Conservation (phyloP, 1,139 yeast genomes). For the Candida freyschussii region DNA sequence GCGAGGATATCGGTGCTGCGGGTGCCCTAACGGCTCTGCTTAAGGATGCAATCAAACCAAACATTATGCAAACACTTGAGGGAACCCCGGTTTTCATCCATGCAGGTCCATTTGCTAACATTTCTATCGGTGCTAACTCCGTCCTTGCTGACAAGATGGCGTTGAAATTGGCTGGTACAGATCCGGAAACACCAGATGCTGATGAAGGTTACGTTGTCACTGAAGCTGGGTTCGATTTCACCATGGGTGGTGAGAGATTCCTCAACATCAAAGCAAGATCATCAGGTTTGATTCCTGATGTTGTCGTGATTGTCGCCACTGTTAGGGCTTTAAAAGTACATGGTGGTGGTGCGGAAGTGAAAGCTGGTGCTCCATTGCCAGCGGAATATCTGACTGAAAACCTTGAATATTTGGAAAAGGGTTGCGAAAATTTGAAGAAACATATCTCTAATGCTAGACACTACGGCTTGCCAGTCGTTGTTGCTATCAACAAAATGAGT, state of each 20-base stretch:
- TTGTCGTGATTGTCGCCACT: constrained; percentile 75
- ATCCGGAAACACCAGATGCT: constrained; percentile 34
- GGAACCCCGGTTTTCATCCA: constrained; percentile 84
- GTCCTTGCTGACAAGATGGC: constrained; percentile 75
- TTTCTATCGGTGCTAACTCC: constrained; percentile 80
- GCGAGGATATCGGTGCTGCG: constrained; percentile 75
- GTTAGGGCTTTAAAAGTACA: constrained; percentile 73
- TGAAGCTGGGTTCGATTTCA: constrained; percentile 82
- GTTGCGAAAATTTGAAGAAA: constrained; percentile 87
- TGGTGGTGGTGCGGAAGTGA: constrained; percentile 98
- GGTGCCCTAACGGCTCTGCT: constrained; percentile 77
- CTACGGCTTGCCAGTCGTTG: constrained; percentile 91
- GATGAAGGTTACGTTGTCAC: constrained; percentile 67
- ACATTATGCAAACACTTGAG: constrained; percentile 79
- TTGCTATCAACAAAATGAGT: constrained; percentile 90
- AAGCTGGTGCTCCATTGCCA: constrained; percentile 91
- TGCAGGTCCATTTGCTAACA: constrained; percentile 85
- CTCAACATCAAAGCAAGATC: constrained; percentile 76
- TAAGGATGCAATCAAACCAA: constrained; percentile 80
- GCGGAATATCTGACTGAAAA: constrained; percentile 83
- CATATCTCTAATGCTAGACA: constrained; percentile 83
- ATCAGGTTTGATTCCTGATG: constrained; percentile 66
- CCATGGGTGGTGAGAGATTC: constrained; percentile 87
- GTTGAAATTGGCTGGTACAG: constrained; percentile 53
- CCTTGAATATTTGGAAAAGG: constrained; percentile 73